phyloP scores from a whole-genome alignment of 352 stramenopile genomes.

The Phytophthora crassamura region DNA sequence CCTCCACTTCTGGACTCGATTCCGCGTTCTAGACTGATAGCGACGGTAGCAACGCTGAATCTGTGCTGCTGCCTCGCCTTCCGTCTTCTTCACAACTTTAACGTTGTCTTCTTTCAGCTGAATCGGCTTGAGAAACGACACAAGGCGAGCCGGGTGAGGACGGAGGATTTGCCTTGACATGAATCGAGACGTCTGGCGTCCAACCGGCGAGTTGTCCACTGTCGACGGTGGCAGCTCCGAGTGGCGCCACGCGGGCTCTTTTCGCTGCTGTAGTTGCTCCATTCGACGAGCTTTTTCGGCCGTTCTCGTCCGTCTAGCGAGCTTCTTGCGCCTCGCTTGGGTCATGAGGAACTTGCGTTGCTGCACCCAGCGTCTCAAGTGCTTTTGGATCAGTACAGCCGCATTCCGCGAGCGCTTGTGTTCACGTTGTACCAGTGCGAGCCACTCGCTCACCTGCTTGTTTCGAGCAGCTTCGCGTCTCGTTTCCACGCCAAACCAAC shows the following conservation, averaged over 20 bases:
- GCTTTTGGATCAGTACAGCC: slow-evolving; percentile 53
- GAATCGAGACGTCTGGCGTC: slow-evolving; percentile 3
- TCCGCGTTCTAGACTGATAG: slow-evolving; percentile 22
- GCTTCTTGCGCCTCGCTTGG: slow-evolving; percentile 38
- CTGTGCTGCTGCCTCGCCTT: slow-evolving; percentile 4
- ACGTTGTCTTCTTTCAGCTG: slow-evolving; percentile 13
- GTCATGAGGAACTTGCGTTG: slow-evolving; percentile 51
- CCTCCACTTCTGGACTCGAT: slow-evolving; percentile 29
- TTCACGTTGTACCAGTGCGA: slow-evolving; percentile 33
- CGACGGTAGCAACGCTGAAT: slow-evolving; percentile 44
- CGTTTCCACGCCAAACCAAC: slow-evolving; percentile 26
- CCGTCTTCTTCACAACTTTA: slow-evolving; percentile 5
- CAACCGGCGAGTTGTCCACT: neutral
- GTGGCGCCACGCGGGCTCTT: neutral
- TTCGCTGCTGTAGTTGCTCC: slow-evolving; percentile 1
- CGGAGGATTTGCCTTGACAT: neutral
- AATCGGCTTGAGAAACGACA: slow-evolving; percentile 15
- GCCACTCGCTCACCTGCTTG: slow-evolving; percentile 36
- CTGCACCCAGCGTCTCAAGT: slow-evolving; percentile 53
- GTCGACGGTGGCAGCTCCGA: slow-evolving; percentile 3
- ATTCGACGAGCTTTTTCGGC: slow-evolving; percentile 31
- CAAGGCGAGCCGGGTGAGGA: slow-evolving; percentile 17
- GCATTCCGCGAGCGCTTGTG: slow-evolving; percentile 23
- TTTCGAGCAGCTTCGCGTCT: slow-evolving; percentile 16
- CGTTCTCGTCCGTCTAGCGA: slow-evolving; percentile 33